A percentile compares a stretch with the other conserved stretches of the same genome.
Evolutionary conservation across 2,329 filamentous ascomycete species (phyloP).

Genomic region (Fusarium decemcellulare): DNA sequence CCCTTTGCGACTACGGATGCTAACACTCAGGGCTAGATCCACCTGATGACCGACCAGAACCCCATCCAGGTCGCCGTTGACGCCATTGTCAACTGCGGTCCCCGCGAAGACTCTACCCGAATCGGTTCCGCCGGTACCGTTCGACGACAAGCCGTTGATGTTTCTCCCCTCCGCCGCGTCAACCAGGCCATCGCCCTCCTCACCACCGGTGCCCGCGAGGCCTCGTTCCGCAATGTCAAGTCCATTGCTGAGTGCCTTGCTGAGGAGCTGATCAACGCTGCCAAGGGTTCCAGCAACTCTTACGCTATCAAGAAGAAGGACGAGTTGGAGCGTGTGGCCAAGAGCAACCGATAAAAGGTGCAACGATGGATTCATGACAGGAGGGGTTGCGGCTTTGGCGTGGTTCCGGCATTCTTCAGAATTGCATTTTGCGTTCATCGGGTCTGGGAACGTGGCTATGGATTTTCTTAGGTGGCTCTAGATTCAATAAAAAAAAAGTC

Average conservation of each 20-base stretch:
- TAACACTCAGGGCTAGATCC: conserved; percentile 76
- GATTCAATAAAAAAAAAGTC: conserved; percentile 61
- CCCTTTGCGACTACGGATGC: conserved; percentile 26
- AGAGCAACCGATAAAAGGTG: conserved; percentile 97
- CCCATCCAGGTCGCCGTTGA: conserved; percentile 99
- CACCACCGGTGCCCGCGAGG: conserved; percentile 98
- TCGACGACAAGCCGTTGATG: conserved; percentile 99
- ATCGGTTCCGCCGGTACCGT: conserved; percentile 99
- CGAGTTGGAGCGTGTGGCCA: conserved; percentile 99
- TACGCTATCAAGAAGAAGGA: conserved; percentile 99
- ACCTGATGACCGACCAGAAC: conserved; percentile 99
- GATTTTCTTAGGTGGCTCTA: conserved; percentile 60
- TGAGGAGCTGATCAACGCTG: conserved; percentile 99
- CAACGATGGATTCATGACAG: conserved; percentile 52
- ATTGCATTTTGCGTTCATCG: conserved; percentile 63
- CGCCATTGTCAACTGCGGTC: conserved; percentile 99
- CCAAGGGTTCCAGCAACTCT: conserved; percentile 99
- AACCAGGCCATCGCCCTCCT: conserved; percentile 99
- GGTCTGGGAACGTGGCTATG: conserved; percentile 62
- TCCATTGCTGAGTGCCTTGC: conserved; percentile 99
- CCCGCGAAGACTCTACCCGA: conserved; percentile 99
- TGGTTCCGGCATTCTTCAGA: conserved; percentile 63
- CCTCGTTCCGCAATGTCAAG: conserved; percentile 99
- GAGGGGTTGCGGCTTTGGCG: conserved; percentile 59
- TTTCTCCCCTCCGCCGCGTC: conserved; percentile 98